phyloP scores from a whole-genome alignment of 768 basidiomycete species.

The Cyclocybe aegerita region DNA sequence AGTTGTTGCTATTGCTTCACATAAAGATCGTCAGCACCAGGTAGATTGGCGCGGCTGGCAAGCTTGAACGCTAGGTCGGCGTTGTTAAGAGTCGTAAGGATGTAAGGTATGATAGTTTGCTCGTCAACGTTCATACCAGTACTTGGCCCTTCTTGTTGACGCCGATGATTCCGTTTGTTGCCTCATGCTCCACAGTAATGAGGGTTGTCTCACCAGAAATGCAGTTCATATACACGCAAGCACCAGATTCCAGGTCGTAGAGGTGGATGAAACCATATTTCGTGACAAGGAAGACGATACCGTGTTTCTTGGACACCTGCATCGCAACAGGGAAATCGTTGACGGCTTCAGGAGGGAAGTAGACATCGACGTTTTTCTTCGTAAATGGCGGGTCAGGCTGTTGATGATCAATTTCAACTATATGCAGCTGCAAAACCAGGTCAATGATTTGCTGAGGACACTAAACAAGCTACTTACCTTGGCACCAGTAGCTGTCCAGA shows the following conservation, averaged over 20 bases:
- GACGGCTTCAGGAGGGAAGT: constrained; percentile 97
- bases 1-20: constrained; percentile 91
- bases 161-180: constrained; percentile 93
- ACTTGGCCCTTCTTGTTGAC: constrained; percentile 99
- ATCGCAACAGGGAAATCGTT: constrained; percentile 99
- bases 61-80: constrained; percentile 98
- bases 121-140: constrained; percentile 95
- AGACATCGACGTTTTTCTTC: constrained; percentile 98
- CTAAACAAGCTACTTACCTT: constrained; percentile 59
- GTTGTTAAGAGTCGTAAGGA: constrained; percentile 91
- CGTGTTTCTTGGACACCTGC: constrained; percentile 97
- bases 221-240: constrained; percentile 99
- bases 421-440: constrained; percentile 69
- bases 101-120: constrained; percentile 93
- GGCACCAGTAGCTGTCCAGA: constrained; percentile 94
- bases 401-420: constrained; percentile 97
- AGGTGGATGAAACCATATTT: constrained; percentile 99
- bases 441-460: constrained; percentile 4
- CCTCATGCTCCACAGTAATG: constrained; percentile 95
- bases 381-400: constrained; percentile 89
- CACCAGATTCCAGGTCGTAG: constrained; percentile 95
- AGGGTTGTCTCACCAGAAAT: constrained; percentile 99
- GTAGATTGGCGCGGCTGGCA: constrained; percentile 92
- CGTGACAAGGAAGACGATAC: constrained; percentile 95
- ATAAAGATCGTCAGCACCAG: constrained; percentile 97